These are phyloP conservation scores for Carallia pectinifolia DNA, from an alignment of 345 rosid genomes.

Conservation along the genomic window DNA sequence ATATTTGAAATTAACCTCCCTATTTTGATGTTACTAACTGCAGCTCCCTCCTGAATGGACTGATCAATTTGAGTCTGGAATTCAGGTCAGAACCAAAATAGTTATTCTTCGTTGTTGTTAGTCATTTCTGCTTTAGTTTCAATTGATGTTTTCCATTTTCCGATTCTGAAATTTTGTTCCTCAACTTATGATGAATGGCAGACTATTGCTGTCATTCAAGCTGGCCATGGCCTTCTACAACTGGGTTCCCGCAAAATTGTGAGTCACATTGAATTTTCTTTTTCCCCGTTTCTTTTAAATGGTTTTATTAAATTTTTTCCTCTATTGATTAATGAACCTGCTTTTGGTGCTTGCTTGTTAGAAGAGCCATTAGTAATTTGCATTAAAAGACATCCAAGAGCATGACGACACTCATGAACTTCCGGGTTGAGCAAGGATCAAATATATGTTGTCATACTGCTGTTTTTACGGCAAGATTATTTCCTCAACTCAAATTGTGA, in stretches of 20 bases:
- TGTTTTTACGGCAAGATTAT: no score
- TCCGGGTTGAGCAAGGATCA: not conserved
- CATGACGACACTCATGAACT: no score
- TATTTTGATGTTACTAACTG: constrained; percentile 36
- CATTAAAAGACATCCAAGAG: no score
- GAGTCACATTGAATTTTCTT: constrained; percentile 29
- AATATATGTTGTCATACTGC: no score
- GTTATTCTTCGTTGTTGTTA: not conserved
- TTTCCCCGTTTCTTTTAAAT: not conserved
- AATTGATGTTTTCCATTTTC: not conserved
- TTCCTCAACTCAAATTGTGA: no score
- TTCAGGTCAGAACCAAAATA: constrained; percentile 58
- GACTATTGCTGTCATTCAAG: constrained; percentile 99
- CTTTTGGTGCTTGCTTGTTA: no score
- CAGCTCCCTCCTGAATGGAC: constrained; percentile 99
- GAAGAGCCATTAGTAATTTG: no score
- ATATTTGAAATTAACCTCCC: constrained; percentile 30
- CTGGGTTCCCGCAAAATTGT: constrained; percentile 96
- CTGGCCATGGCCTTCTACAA: constrained; percentile 95
- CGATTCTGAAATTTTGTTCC: constrained; percentile 13
- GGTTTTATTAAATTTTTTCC: not conserved
- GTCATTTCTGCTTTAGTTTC: not conserved
- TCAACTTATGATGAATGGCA: constrained; percentile 21
- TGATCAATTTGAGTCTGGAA: constrained; percentile 98
- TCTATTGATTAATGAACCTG: no score